Evolutionary conservation across 2,329 filamentous ascomycete genomes (phyloP), one percentile per base, ranked within the genome.

Genomic region (Blastomyces percursus): DNA sequence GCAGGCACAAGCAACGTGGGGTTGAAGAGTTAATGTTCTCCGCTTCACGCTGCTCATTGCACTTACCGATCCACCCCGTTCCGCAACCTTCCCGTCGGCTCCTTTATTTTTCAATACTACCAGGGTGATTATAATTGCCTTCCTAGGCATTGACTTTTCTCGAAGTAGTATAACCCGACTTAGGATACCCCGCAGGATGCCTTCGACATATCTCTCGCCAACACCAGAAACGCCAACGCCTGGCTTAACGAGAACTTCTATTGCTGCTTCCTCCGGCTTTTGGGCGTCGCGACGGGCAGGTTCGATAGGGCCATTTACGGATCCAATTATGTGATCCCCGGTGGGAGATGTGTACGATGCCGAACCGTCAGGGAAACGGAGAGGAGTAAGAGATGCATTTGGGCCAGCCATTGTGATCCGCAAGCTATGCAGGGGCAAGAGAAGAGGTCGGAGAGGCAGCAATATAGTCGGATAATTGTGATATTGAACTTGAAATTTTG

Each of bases 241-340:
- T 58, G 93, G 93, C 73, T 94, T 86, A 67, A 99, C 84, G 72
- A 93, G 86, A 63, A 99, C 90, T 76, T 97, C 94, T 67, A 99
- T 81, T 59, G 88, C 85, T 35, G 93, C 91, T 78, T 96, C 91
- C 75, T 96, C 92, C 8, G 94, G 89, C 67, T 94, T 85, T 74
- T 97, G 91, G 30, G 75, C 71, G 72, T 99, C 93, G 70, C 90
- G 86, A 70, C 92, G 85, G 69, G 86, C 75, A 16, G 93, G 90
- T 78, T 99, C 94, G 68, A 97, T 85, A 19, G 94, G 94, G 0
- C 93, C 94, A 76, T 96, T 97, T 67, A 96, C 91, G 16, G 90
- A 87, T 62, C 88, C 89, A 61, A 95, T 84, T 66, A 97, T 83
- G 54, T 86, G 87, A 75, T 91, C 96, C 58, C 91, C 89, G 11